Percentiles rank a stretch among this genome's conserved stretches.
Evolutionary conservation across 2,329 filamentous ascomycete genomes (phyloP).

Genomic region (Aspergillus caelatus): DNA sequence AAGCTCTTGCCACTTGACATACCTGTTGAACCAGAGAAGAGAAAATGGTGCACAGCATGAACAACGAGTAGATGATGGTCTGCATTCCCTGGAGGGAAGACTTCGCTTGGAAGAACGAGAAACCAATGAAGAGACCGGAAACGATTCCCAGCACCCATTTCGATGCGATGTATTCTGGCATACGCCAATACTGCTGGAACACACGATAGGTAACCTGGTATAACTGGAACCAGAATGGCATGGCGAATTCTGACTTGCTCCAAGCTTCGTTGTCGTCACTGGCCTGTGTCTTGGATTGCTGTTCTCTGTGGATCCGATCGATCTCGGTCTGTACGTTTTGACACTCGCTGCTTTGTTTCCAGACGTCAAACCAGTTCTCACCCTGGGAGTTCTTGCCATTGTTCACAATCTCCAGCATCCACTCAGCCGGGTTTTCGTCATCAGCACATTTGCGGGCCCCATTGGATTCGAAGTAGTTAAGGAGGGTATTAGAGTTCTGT

Average conservation of each 20-base stretch:
- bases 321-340: slow-evolving; percentile 59
- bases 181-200: slow-evolving; percentile 89
- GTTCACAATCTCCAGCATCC: slow-evolving; percentile 66
- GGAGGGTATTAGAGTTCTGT: slow-evolving; percentile 56
- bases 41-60: slow-evolving; percentile 79
- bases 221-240: slow-evolving; percentile 69
- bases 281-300: slow-evolving; percentile 34
- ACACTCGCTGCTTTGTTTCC: slow-evolving; percentile 62
- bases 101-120: slow-evolving; percentile 73
- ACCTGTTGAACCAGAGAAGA: slow-evolving; percentile 39
- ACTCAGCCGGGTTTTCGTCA: slow-evolving; percentile 73
- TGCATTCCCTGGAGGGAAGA: slow-evolving; percentile 76
- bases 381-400: slow-evolving; percentile 22
- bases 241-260: slow-evolving; percentile 75
- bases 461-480: slow-evolving; percentile 66
- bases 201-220: slow-evolving; percentile 69
- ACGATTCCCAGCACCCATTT: slow-evolving; percentile 69
- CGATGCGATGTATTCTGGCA: slow-evolving; percentile 80
- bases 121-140: slow-evolving; percentile 74
- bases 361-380: slow-evolving; percentile 64
- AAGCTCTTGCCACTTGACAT: neutral
- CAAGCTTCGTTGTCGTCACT: slow-evolving; percentile 50
- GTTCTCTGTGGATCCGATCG: slow-evolving; percentile 56
- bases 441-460: slow-evolving; percentile 61
- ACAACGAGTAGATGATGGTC: slow-evolving; percentile 83